Base-by-base conservation (phyloP, 177 flowering plant genomes). In the Tripterygium wilfordii region DNA sequence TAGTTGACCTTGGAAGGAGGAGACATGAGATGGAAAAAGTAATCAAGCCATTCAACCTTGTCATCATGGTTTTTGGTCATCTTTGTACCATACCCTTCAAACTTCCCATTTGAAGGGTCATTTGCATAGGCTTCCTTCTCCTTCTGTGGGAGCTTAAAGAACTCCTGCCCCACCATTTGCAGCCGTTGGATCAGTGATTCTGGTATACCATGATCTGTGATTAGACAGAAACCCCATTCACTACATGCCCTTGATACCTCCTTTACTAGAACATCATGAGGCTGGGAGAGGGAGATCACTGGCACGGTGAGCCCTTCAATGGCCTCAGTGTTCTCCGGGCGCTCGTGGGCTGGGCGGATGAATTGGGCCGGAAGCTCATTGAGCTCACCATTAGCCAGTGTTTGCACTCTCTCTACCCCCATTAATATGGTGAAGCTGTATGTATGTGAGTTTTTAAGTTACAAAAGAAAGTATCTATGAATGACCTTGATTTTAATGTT, bases 81-180 rank as follows among this genome's bases (percentile, higher is more conserved):
- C 53, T 68, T 72, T 1, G 80, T 78, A 1, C 80, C 78, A 41
- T 78, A 78, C 23, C 84, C 84, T 56, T 78, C 78, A 32, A 72
- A 53, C 33, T 33, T 59, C 0, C 78, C 76, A 10, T 18, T 26
- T 3, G 74, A 41, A 10, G 70, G 59, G 22, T 69, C 72, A 39
- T 72, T 75, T 3, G 80, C 74, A 36, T 64, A 61, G 10, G 24
- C 58, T 65, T 78, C 80, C 51, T 75, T 78, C 55, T 72, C 78
- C 48, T 63, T 58, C 42, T 50, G 68, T 5, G 80, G 71, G 14
- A 72, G 74, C 22, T 5, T 23, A 15, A 78, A 75, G 61, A 78
- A 78, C 35, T 64, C 69, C 24, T 45, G 19, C 0, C 84, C 84
- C 0, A 55, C 77, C n/a, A 48, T 60, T 14, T 73, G 65, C 27